Conservation (phyloP, 371 early-diverging fungal species). For the Mortierella sp. region DNA sequence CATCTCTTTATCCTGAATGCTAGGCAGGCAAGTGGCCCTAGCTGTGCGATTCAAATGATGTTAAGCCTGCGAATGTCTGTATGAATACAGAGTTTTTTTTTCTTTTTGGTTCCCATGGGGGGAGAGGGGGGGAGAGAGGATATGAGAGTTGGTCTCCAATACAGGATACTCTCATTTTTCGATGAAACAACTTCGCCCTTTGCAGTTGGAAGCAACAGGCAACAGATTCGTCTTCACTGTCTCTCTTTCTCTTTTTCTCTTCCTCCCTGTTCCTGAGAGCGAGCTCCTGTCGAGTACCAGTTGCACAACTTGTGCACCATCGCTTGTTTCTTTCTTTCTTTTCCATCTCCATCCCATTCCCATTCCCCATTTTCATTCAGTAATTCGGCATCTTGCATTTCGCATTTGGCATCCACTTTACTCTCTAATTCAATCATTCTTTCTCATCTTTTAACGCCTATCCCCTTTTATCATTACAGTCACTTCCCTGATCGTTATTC, state of each 20-base stretch:
- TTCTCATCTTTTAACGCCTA: background rate
- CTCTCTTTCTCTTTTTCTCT: background rate
- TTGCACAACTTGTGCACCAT: background rate
- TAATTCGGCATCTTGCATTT: background rate
- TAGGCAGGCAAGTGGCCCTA: background rate
- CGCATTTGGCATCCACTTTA: background rate
- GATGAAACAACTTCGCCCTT: background rate
- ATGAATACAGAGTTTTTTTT: too few species aligned
- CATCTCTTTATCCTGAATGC: slow-evolving; percentile 1
- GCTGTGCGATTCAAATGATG: background rate
- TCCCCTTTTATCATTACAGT: background rate
- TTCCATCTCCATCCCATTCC: background rate
- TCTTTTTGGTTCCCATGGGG: background rate
- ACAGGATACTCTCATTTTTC: background rate
- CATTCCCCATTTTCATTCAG: too few species aligned
- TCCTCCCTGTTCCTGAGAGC: background rate
- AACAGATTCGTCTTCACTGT: background rate
- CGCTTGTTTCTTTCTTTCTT: background rate
- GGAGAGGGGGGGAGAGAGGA: background rate
- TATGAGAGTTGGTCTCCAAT: background rate
- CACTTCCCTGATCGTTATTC: background rate
- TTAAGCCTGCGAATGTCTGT: too few species aligned
- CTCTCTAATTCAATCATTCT: background rate
- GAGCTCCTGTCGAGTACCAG: background rate
- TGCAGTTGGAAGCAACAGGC: background rate